A percentile compares a stretch with the other conserved stretches of the same genome.
phyloP scores from a whole-genome alignment of 768 basidiomycete species.

The Xanthoconium stramineum region DNA sequence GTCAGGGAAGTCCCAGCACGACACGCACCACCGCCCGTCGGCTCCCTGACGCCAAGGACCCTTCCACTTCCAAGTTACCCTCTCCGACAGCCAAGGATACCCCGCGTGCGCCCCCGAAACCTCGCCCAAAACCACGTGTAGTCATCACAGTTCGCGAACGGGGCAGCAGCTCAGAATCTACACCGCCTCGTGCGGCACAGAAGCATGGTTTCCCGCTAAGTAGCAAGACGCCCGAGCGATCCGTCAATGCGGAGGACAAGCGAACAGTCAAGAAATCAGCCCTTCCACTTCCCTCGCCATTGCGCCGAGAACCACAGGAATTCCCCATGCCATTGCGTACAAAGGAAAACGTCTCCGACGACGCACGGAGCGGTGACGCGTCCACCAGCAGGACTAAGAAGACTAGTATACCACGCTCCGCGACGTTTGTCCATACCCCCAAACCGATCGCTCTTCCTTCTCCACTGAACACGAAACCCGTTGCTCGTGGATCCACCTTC shows the following conservation, averaged over 20 bases:
- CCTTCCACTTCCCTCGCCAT: neutral
- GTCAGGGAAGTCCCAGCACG: neutral
- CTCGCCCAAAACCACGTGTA: slow-evolving; percentile 15
- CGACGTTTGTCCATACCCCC: neutral
- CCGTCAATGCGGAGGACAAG: neutral
- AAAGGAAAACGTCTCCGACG: slow-evolving; percentile 22
- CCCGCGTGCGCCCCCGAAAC: neutral
- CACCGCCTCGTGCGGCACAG: slow-evolving; percentile 10
- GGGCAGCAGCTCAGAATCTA: slow-evolving; percentile 17
- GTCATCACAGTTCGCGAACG: neutral
- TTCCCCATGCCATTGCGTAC: slow-evolving; percentile 24
- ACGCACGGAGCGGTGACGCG: slow-evolving; percentile 7
- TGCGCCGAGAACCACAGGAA: slow-evolving; percentile 16
- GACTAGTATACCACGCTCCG: slow-evolving; percentile 5
- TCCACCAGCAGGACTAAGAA: slow-evolving; percentile 13
- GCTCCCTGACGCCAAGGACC: neutral
- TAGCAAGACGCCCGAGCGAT: slow-evolving; percentile 6
- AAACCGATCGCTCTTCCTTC: slow-evolving; percentile 21
- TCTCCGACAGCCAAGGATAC: neutral
- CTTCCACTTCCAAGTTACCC: slow-evolving; percentile 5
- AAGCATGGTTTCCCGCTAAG: slow-evolving; percentile 1
- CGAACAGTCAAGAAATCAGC: slow-evolving; percentile 8
- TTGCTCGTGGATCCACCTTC: slow-evolving; percentile 18
- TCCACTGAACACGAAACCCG: slow-evolving; percentile 9
- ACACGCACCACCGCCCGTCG: neutral